phyloP scores from a whole-genome alignment of 768 basidiomycete genomes.

The Lactarius akahatsu region DNA sequence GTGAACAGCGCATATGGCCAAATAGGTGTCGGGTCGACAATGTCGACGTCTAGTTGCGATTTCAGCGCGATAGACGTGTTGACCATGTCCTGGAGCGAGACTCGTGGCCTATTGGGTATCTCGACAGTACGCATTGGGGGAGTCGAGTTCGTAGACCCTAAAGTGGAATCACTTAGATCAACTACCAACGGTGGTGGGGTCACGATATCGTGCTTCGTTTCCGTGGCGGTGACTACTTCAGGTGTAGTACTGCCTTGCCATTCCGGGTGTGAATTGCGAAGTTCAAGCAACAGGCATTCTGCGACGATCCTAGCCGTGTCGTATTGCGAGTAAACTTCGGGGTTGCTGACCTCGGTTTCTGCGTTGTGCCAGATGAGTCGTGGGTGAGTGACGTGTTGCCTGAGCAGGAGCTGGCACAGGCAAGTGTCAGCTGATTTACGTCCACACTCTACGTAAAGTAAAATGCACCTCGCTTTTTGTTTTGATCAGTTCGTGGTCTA shows the following conservation, averaged over 20 bases:
- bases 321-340: conserved; percentile 22
- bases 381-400: conserved; percentile 25
- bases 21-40: conserved; percentile 49
- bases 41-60: conserved; percentile 63
- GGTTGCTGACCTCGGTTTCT: conserved; percentile 21
- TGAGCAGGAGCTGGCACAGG: conserved; percentile 24
- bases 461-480: conserved; percentile 65
- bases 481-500: conserved; percentile 69
- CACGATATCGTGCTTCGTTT: background rate
- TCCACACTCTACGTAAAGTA: background rate
- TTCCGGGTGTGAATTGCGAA: conserved; percentile 24
- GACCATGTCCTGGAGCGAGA: conserved; percentile 78
- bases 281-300: conserved; percentile 25
- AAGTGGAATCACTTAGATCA: conserved; percentile 13
- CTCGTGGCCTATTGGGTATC: conserved; percentile 28
- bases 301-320: conserved; percentile 26
- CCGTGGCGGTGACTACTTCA: background rate
- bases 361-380: conserved; percentile 27
- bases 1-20: conserved; percentile 53
- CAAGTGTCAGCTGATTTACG: background rate
- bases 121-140: conserved; percentile 21
- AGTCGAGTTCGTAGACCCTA: conserved; percentile 17
- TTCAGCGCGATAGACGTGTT: conserved; percentile 69
- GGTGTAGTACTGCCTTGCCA: background rate
- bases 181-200: conserved; percentile 8